Percentiles rank a stretch among this genome's conserved stretches.
These are phyloP conservation scores for Malus hybrid DNA, from an alignment of 331 rosid species.

Conservation along the genomic window DNA sequence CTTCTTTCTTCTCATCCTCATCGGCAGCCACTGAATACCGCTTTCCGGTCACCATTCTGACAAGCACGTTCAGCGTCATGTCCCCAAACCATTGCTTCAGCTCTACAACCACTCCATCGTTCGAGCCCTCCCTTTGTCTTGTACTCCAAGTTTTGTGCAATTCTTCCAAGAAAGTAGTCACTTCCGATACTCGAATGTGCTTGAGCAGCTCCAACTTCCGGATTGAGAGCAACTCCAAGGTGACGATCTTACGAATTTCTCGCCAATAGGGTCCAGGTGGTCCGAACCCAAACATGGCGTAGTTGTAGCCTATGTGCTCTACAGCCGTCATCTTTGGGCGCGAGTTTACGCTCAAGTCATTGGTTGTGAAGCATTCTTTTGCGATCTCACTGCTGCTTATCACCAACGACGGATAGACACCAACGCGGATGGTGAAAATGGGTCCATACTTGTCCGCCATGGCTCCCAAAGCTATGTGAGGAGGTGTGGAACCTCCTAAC, in stretches of 20 bases:
- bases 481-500: slow-evolving; percentile 10
- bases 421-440: slow-evolving; percentile 19
- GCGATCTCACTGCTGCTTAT: slow-evolving; percentile 27
- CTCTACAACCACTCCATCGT: background rate
- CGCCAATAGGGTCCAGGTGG: slow-evolving; percentile 25
- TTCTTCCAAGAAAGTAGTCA: slow-evolving; percentile 5
- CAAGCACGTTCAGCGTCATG: slow-evolving; percentile 15
- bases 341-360: slow-evolving; percentile 7
- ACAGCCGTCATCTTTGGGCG: slow-evolving; percentile 15
- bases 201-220: slow-evolving; percentile 14
- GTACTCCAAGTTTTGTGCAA: background rate
- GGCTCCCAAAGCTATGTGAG: slow-evolving; percentile 29
- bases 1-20: background rate
- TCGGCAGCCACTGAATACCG: background rate
- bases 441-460: slow-evolving; percentile 30
- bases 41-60: slow-evolving; percentile 18
- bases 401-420: slow-evolving; percentile 17
- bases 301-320: slow-evolving; percentile 23
- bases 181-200: slow-evolving; percentile 7
- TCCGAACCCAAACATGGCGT: slow-evolving; percentile 26
- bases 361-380: slow-evolving; percentile 22
- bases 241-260: slow-evolving; percentile 25
- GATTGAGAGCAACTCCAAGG: slow-evolving; percentile 23
- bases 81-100: slow-evolving; percentile 26
- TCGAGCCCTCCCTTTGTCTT: background rate